Conservation (phyloP, 495 filamentous ascomycete species). For the Bathelium albidoporum region DNA sequence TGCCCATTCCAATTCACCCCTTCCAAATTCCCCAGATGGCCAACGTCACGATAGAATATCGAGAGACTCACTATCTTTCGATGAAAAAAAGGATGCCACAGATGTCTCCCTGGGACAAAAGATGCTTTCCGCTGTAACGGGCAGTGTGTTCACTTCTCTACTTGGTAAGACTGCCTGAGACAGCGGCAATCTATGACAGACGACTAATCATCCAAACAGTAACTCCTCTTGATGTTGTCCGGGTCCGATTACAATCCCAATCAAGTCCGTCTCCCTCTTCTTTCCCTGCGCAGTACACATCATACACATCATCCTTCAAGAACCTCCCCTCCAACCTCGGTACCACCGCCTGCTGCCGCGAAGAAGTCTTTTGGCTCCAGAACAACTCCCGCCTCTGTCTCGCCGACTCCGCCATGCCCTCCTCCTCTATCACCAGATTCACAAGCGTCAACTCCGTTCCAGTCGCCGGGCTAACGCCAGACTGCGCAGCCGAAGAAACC, state of each 20-base stretch:
- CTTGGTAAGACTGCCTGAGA: slow-evolving; percentile 50
- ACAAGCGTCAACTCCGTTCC: slow-evolving; percentile 19
- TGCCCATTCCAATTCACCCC: not conserved
- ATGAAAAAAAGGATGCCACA: slow-evolving; percentile 29
- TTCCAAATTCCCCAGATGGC: slow-evolving; percentile 11
- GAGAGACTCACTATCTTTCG: slow-evolving; percentile 20
- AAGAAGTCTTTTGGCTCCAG: slow-evolving; percentile 89
- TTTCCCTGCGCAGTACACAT: slow-evolving; percentile 24
- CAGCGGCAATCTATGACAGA: slow-evolving; percentile 14
- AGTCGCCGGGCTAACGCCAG: slow-evolving; percentile 36
- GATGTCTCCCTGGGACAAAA: slow-evolving; percentile 73
- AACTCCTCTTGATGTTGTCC: slow-evolving; percentile 92
- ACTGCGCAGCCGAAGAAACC: slow-evolving; percentile 80
- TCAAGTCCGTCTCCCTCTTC: slow-evolving; percentile 34
- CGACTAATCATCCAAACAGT: slow-evolving; percentile 40
- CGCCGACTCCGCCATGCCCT: slow-evolving; percentile 35
- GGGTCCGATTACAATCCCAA: slow-evolving; percentile 89
- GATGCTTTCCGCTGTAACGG: slow-evolving; percentile 88
- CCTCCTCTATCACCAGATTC: slow-evolving; percentile 14
- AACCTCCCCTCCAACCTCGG: slow-evolving; percentile 67
- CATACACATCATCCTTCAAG: slow-evolving; percentile 42
- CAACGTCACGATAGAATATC: slow-evolving; percentile 34
- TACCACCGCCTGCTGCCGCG: slow-evolving; percentile 83
- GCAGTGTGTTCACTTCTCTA: slow-evolving; percentile 79
- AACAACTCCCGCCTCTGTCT: slow-evolving; percentile 78